These are phyloP conservation scores for Athelia sp. DNA, from an alignment of 1,284 basidiomycete species.

Conservation along the genomic window DNA sequence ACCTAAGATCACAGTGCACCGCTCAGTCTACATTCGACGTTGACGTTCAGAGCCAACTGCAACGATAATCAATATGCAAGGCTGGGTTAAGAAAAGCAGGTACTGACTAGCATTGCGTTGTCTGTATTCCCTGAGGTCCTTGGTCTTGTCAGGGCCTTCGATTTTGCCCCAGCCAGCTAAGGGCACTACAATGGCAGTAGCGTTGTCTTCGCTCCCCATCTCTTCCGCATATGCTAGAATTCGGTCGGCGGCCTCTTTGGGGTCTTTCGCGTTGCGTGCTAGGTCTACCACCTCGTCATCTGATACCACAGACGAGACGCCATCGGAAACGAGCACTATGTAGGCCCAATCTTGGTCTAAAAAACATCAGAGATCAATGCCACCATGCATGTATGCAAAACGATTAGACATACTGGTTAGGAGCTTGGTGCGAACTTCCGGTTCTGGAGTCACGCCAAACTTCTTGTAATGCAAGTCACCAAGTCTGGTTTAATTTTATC, in stretches of 20 bases:
- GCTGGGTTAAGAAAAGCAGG: conserved; percentile 2
- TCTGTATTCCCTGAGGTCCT: conserved; percentile 77
- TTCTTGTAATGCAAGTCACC: conserved; percentile 90
- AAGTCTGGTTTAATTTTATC: conserved; percentile 45
- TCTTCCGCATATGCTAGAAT: conserved; percentile 90
- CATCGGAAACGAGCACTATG: conserved; percentile 83
- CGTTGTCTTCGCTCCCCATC: conserved; percentile 88
- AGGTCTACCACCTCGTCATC: conserved; percentile 96
- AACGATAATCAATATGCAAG: conserved; percentile 3
- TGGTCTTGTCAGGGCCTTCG: conserved; percentile 75
- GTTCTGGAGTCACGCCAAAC: conserved; percentile 92
- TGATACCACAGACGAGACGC: conserved; percentile 84
- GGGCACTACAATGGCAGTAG: conserved; percentile 89
- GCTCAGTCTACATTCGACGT: conserved; percentile 68
- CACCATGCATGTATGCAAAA: conserved; percentile 2
- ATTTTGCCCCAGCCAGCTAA: conserved; percentile 89
- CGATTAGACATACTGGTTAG: conserved; percentile 53
- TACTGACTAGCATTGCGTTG: conserved; percentile 60
- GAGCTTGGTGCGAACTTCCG: conserved; percentile 82
- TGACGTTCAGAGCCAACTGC: conserved; percentile 67
- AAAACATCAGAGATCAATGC: conserved; percentile 1
- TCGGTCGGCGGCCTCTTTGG: conserved; percentile 75
- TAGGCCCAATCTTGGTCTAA: conserved; percentile 76
- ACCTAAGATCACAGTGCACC: too few species aligned
- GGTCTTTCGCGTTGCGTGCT: conserved; percentile 67